Conservation (phyloP, 805 yeast species). For the Myxozyma monticola region DNA sequence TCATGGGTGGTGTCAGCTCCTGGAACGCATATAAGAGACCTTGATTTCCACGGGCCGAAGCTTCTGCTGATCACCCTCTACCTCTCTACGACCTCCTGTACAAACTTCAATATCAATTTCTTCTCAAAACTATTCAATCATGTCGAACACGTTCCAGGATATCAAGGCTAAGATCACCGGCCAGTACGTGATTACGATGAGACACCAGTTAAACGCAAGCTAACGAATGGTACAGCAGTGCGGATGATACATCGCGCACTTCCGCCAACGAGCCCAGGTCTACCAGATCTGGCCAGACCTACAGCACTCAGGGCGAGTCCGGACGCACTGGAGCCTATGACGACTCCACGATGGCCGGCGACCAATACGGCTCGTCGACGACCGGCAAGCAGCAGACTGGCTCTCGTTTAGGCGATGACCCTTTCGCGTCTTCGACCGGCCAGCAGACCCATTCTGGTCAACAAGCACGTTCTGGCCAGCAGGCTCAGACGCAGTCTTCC, state of each 20-base stretch:
- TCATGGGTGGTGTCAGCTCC: too few relatives aligned
- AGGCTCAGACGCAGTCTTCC: not conserved
- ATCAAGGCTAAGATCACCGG: slow-evolving; percentile 15
- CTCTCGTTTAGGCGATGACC: not conserved
- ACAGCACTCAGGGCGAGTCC: slow-evolving; percentile 1
- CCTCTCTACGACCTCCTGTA: too few relatives aligned
- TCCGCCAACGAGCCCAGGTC: slow-evolving; percentile 5
- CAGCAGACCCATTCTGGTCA: not conserved
- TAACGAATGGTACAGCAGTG: not conserved
- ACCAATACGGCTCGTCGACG: not conserved
- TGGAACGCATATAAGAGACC: too few relatives aligned
- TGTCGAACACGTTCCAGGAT: slow-evolving; percentile 16
- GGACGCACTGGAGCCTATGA: not conserved
- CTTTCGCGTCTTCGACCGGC: not conserved
- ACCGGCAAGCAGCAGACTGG: not conserved
- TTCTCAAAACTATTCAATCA: too few relatives aligned
- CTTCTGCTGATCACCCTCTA: too few relatives aligned
- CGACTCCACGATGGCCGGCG: not conserved
- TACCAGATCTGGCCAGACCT: slow-evolving; percentile 19
- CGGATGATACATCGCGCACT: too few relatives aligned
- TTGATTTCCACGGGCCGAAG: too few relatives aligned
- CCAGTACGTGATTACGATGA: slow-evolving; percentile 12
- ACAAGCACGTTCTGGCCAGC: not conserved
- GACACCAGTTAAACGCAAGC: not conserved
- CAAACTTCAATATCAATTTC: too few relatives aligned